Percentiles rank a stretch among this genome's conserved stretches.
Evolutionary conservation across 495 filamentous ascomycete genomes (phyloP).

Genomic region (Tetracladium marchalianum): DNA sequence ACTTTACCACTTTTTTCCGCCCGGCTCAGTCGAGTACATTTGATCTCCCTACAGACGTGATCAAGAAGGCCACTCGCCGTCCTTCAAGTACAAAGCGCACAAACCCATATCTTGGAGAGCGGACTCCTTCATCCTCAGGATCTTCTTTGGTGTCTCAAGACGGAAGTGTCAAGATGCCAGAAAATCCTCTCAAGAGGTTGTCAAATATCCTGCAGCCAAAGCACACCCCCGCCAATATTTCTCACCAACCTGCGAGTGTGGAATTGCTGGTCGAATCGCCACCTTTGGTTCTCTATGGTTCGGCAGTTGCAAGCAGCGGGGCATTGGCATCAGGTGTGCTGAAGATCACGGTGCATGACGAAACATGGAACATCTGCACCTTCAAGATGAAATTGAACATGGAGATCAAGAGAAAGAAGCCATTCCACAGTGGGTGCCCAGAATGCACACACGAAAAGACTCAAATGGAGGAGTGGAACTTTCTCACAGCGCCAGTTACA

Average conservation of each 20-base stretch:
- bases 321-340: constrained; percentile 83
- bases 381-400: constrained; percentile 61
- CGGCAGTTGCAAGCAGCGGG: constrained; percentile 64
- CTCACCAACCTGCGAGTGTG: constrained; percentile 40
- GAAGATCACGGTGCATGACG: constrained; percentile 56
- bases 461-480: constrained; percentile 67
- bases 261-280: constrained; percentile 81
- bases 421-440: constrained; percentile 64
- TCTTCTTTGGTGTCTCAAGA: constrained; percentile 15
- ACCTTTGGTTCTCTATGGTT: constrained; percentile 75
- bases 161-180: constrained; percentile 26
- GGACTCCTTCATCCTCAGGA: constrained; percentile 14
- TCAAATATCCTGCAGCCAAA: constrained; percentile 38
- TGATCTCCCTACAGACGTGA: constrained; percentile 12
- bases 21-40: constrained; percentile 25
- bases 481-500: constrained; percentile 54
- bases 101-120: constrained; percentile 12
- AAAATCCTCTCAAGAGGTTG: constrained; percentile 26
- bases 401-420: constrained; percentile 63
- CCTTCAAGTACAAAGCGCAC: constrained; percentile 8
- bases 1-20: constrained; percentile 39
- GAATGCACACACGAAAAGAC: constrained; percentile 62
- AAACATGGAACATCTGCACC: constrained; percentile 52
- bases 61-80: constrained; percentile 15
- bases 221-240: constrained; percentile 23